A percentile compares a stretch with the other conserved stretches of the same genome.
These are phyloP conservation scores for Fusarium paranaense DNA, from an alignment of 2,329 filamentous ascomycete species.

Conservation along the genomic window DNA sequence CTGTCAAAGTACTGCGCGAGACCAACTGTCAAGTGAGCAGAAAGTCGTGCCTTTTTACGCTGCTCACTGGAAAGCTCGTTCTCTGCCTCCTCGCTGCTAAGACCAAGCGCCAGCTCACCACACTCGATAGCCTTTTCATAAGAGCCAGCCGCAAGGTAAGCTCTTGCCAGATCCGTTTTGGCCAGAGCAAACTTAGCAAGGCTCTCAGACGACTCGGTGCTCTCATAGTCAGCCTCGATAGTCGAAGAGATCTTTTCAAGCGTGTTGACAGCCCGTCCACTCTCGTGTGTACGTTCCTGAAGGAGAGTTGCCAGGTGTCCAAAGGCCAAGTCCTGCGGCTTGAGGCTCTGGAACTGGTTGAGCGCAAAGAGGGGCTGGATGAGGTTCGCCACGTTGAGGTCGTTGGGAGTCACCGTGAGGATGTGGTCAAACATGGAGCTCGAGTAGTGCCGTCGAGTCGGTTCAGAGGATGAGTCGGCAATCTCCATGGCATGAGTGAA, in stretches of 20 bases:
- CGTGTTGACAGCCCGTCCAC: slow-evolving; percentile 69
- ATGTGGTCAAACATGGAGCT: slow-evolving; percentile 86
- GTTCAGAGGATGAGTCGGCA: slow-evolving; percentile 78
- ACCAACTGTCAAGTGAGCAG: slow-evolving; percentile 86
- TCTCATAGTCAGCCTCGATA: slow-evolving; percentile 86
- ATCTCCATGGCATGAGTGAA: slow-evolving; percentile 97
- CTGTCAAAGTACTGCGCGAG: slow-evolving; percentile 81
- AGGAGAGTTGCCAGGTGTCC: slow-evolving; percentile 84
- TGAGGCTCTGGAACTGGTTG: slow-evolving; percentile 80
- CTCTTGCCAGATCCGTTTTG: slow-evolving; percentile 88
- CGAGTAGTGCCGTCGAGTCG: slow-evolving; percentile 83
- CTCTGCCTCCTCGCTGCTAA: slow-evolving; percentile 78
- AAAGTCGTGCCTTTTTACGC: slow-evolving; percentile 79
- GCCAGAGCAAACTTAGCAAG: slow-evolving; percentile 84
- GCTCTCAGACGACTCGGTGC: slow-evolving; percentile 79
- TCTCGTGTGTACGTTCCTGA: slow-evolving; percentile 82
- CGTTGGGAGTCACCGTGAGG: slow-evolving; percentile 64
- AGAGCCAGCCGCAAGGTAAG: slow-evolving; percentile 75
- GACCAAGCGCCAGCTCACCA: slow-evolving; percentile 82
- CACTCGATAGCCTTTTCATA: slow-evolving; percentile 80
- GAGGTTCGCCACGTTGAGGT: slow-evolving; percentile 68
- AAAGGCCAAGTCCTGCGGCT: slow-evolving; percentile 76
- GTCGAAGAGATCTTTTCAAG: slow-evolving; percentile 75
- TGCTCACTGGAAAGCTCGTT: slow-evolving; percentile 73
- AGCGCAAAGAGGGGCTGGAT: slow-evolving; percentile 92